Base-by-base conservation (phyloP, 2,329 filamentous ascomycete genomes). In the Trichoderma asperellum region DNA sequence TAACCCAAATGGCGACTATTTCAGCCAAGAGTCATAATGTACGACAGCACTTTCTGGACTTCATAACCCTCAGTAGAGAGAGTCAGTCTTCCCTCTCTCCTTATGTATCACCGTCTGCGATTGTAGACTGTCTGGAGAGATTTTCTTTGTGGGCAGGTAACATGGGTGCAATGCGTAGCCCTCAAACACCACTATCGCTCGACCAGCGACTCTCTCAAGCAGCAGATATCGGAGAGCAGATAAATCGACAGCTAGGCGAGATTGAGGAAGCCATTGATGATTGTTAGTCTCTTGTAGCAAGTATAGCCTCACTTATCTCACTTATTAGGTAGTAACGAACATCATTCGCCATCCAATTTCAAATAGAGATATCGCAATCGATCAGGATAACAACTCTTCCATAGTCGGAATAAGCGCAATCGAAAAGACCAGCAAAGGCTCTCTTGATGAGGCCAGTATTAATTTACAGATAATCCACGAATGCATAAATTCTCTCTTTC, bases 11-110 rank as follows among this genome's bases (percentile, higher is more conserved):
- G 8, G 18, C 3, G 18, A 47, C 18, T 10, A 47, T 47, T 11
- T 47, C 40, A 47, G 40, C 40, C 18, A 18, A 47, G 40, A 47
- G 40, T n/a, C 40, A 21, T 11, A 10, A 21, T 21, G 18, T 73
- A 55, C 2, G 59, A 29, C 2, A 75, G 58, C 35, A 76, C 35
- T n/a, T 69, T 40, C 16, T 70, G n/a, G 27, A 75, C 53, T 49
- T 64, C 57, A 27, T 53, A 57, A 12, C 74, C 72, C 24, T 75
- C 73, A n/a, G 16, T 1, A 47, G n/a, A n/a, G 6, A 47, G 1
- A 21, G 10, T 8, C 6, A 10, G 10, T n/a, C 40, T 10, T n/a
- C 18, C n/a, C 6, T 21, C 16, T 2, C 18, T 10, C 18, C 8
- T 4, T 2, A 10, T 21, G 3, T 47, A 4, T 18, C 40, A 11